These are phyloP conservation scores for Lentinula sp. DNA, from an alignment of 768 basidiomycete species.

Conservation along the genomic window DNA sequence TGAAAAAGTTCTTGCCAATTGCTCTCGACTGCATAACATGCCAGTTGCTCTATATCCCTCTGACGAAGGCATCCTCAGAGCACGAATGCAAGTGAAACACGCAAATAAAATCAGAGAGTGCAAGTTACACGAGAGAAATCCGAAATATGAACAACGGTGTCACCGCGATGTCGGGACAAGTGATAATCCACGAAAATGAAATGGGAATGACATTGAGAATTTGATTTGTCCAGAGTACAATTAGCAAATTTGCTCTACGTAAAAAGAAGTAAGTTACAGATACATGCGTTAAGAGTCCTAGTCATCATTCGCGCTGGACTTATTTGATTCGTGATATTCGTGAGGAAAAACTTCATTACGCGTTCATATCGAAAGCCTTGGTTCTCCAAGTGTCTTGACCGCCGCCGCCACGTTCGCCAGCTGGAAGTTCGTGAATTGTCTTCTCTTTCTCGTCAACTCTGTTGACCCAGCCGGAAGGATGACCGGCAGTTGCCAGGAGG, in stretches of 20 bases:
- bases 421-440: slow-evolving; percentile 12
- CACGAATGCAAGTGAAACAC: too few species aligned
- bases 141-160: not conserved
- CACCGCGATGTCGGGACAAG: too few species aligned
- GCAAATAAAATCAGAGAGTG: too few species aligned
- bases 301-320: not conserved
- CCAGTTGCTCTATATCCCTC: too few species aligned
- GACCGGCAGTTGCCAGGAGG: slow-evolving; percentile 55
- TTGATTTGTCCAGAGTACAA: too few species aligned
- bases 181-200: too few species aligned
- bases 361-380: slow-evolving; percentile 1
- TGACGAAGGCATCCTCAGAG: too few species aligned
- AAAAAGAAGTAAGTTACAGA: not conserved
- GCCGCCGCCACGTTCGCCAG: not conserved
- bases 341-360: not conserved
- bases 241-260: not conserved
- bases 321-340: not conserved
- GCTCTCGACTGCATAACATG: too few species aligned
- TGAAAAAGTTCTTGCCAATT: too few species aligned
- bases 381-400: slow-evolving; percentile 15
- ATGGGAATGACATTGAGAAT: too few species aligned
- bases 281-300: not conserved
- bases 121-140: not conserved
- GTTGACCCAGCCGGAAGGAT: slow-evolving; percentile 70
- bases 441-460: slow-evolving; percentile 39